These are phyloP conservation scores for Phytopythium delawarense DNA, from an alignment of 352 stramenopile species.

Conservation along the genomic window DNA sequence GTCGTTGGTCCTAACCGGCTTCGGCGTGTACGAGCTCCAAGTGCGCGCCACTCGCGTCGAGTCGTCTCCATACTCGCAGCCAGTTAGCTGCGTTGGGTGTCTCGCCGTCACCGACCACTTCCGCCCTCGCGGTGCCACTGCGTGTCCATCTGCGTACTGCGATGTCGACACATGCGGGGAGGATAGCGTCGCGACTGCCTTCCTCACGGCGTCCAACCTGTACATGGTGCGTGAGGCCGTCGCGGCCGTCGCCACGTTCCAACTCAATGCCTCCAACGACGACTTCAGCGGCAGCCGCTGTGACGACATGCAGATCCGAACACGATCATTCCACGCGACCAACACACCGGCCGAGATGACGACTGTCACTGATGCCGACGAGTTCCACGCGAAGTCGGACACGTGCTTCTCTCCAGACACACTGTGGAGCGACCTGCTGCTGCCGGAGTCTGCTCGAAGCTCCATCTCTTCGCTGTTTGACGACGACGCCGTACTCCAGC, in stretches of 20 bases:
- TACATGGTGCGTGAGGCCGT: constrained; percentile 17
- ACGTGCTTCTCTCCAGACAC: constrained; percentile 8
- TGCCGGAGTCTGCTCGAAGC: background rate
- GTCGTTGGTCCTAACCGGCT: background rate
- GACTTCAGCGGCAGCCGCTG: constrained; percentile 45
- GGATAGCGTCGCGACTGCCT: constrained; percentile 3
- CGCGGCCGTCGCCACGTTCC: constrained; percentile 36
- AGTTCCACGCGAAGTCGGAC: constrained; percentile 3
- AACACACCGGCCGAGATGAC: constrained; percentile 1
- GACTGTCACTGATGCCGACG: background rate
- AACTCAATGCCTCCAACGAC: constrained; percentile 41
- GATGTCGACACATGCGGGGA: constrained; percentile 17
- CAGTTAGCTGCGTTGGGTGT: constrained; percentile 22
- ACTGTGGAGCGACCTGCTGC: constrained; percentile 30
- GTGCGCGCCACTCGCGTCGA: background rate
- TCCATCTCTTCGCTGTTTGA: constrained; percentile 9
- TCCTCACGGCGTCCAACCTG: constrained; percentile 33
- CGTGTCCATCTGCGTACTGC: constrained; percentile 37
- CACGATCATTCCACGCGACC: constrained; percentile 40
- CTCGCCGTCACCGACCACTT: constrained; percentile 50
- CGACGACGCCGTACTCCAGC: constrained; percentile 15
- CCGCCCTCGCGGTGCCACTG: constrained; percentile 31
- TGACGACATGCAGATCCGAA: constrained; percentile 31
- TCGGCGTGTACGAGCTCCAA: constrained; percentile 4
- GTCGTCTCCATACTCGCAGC: constrained; percentile 1